These are phyloP conservation scores for Saccharomyces hybrid DNA, from an alignment of 1,139 yeast genomes.

Conservation along the genomic window DNA sequence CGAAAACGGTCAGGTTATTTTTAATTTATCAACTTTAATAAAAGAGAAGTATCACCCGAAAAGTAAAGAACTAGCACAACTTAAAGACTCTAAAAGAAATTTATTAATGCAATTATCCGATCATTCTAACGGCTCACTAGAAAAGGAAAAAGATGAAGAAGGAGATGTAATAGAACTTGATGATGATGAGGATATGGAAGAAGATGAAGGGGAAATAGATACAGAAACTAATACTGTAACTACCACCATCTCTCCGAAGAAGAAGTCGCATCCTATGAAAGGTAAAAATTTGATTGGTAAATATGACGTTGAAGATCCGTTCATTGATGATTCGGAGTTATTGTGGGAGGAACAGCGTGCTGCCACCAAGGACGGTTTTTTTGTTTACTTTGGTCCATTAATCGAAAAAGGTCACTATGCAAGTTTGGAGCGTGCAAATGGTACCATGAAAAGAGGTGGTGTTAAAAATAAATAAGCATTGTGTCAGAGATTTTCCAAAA, in stretches of 20 bases:
- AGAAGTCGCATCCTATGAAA: conserved; percentile 34
- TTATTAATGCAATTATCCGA: conserved; percentile 54
- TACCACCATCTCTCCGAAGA: conserved; percentile 27
- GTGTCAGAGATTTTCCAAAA: neutral
- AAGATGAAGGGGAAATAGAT: conserved; percentile 31
- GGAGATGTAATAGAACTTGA: conserved; percentile 45
- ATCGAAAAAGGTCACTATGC: conserved; percentile 55
- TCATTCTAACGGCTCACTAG: conserved; percentile 32
- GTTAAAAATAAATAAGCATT: conserved; percentile 18
- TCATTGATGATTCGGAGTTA: conserved; percentile 90
- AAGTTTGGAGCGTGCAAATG: conserved; percentile 37
- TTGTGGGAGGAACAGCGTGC: conserved; percentile 92
- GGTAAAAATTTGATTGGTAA: conserved; percentile 75
- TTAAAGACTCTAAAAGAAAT: conserved; percentile 64
- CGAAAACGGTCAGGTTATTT: conserved; percentile 63
- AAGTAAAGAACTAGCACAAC: conserved; percentile 34
- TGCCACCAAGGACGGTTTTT: conserved; percentile 90
- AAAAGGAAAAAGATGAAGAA: conserved; percentile 51
- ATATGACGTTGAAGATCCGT: conserved; percentile 90
- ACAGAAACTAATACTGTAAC: conserved; percentile 21
- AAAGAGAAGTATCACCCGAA: conserved; percentile 49
- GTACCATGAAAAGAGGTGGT: conserved; percentile 35
- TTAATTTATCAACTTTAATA: conserved; percentile 71
- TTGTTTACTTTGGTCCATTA: conserved; percentile 91
- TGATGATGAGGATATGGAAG: conserved; percentile 27